Percentiles rank a stretch among this genome's conserved stretches.
Conservation (phyloP, 352 stramenopile genomes). For the Phytophthora pistaciae region DNA sequence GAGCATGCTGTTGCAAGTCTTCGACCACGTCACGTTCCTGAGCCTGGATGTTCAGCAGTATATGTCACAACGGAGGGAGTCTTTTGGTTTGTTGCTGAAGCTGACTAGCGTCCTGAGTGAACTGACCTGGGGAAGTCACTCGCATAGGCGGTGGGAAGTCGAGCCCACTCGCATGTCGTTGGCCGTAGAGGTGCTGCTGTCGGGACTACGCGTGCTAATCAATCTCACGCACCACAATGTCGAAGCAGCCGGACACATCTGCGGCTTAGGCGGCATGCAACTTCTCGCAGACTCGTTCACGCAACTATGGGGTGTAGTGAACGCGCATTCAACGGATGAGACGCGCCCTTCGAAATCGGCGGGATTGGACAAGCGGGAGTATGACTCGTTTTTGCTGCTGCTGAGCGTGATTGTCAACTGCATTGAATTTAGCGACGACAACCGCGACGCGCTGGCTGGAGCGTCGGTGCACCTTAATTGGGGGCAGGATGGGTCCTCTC, state of each 20-base stretch:
- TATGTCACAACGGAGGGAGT: conserved; percentile 40
- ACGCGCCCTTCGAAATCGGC: background rate
- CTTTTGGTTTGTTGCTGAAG: conserved; percentile 54
- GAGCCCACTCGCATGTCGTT: conserved; percentile 41
- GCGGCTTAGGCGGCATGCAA: conserved; percentile 45
- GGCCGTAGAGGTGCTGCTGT: conserved; percentile 54
- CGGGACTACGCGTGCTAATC: conserved; percentile 67
- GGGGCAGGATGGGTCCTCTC: background rate
- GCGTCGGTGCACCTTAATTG: background rate
- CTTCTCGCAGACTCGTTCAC: conserved; percentile 59
- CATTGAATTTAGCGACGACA: conserved; percentile 67
- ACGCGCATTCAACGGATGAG: background rate
- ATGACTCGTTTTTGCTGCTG: conserved; percentile 65
- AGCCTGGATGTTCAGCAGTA: conserved; percentile 53
- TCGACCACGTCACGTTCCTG: conserved; percentile 80
- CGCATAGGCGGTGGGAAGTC: conserved; percentile 30
- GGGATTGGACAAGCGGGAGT: conserved; percentile 57
- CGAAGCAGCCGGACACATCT: conserved; percentile 53
- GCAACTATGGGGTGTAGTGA: conserved; percentile 31
- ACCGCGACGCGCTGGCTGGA: conserved; percentile 49
- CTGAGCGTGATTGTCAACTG: conserved; percentile 81
- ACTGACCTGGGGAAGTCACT: conserved; percentile 42
- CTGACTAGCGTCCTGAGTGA: conserved; percentile 48
- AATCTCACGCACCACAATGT: conserved; percentile 84
- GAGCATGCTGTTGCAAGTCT: conserved; percentile 55